Evolutionary conservation across 2,329 filamentous ascomycete genomes (phyloP).

Genomic region (Metarhizium album): DNA sequence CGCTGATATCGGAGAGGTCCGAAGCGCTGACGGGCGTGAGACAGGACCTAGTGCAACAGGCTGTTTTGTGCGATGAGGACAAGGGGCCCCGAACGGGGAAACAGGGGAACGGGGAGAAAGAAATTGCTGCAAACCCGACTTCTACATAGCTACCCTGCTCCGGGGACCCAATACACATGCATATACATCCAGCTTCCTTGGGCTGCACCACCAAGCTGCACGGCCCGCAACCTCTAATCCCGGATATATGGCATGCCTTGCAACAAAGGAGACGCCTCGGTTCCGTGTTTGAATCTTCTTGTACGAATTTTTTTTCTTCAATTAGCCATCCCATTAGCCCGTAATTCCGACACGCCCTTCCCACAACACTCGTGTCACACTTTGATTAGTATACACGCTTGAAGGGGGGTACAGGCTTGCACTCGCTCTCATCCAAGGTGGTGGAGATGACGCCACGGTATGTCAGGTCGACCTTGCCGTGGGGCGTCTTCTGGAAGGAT

Average conservation of each 20-base stretch:
- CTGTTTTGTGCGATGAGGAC: no score
- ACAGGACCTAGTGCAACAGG: no score
- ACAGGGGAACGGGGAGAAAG: not conserved
- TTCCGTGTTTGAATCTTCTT: not conserved
- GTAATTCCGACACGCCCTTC: not conserved
- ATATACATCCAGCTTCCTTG: not conserved
- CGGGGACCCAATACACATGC: not conserved
- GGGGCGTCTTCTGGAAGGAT: slow-evolving; percentile 87
- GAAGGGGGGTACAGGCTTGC: slow-evolving; percentile 92
- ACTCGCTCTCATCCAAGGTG: slow-evolving; percentile 91
- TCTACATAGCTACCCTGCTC: not conserved
- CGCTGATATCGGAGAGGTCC: no score
- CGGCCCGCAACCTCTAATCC: not conserved
- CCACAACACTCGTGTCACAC: not conserved
- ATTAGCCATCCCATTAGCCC: slow-evolving; percentile 1
- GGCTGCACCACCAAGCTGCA: not conserved
- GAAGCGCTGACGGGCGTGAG: no score
- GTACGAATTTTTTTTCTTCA: not conserved
- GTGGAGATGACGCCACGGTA: slow-evolving; percentile 76
- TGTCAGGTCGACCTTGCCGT: slow-evolving; percentile 73
- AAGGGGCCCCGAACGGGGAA: no score
- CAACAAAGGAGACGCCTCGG: slow-evolving; percentile 8
- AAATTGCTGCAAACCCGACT: not conserved
- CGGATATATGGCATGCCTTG: slow-evolving; percentile 10
- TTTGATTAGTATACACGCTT: slow-evolving; percentile 72